Percentiles rank a stretch among this genome's conserved stretches.
Evolutionary conservation across 202 grass and related monocot genomes (phyloP).

Genomic region (Alloteropsis angusta): DNA sequence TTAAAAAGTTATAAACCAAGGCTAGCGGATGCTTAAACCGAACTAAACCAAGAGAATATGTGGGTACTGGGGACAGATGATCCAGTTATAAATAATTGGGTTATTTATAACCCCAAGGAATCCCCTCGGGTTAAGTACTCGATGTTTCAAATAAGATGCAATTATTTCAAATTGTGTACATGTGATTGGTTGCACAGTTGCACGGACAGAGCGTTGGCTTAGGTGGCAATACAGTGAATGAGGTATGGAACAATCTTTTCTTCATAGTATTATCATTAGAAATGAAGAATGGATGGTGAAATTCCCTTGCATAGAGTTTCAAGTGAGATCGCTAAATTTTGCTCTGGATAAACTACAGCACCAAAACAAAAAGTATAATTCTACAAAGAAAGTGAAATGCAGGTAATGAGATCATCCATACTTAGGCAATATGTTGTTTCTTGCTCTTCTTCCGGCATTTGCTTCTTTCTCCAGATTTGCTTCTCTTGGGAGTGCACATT

Average conservation of each 20-base stretch:
- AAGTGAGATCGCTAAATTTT: not conserved
- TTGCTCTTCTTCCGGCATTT: conserved; percentile 42
- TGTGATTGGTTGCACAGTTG: too few species aligned
- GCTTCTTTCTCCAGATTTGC: conserved; percentile 42
- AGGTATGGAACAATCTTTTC: not conserved
- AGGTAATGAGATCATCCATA: not conserved
- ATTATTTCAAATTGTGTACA: not conserved
- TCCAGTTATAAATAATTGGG: too few species aligned
- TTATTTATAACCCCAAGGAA: too few species aligned
- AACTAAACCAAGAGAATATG: not conserved
- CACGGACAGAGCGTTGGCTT: not conserved
- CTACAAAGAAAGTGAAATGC: conserved; percentile 14
- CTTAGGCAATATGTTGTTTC: conserved; percentile 35
- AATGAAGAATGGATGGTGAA: not conserved
- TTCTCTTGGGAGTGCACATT: conserved; percentile 42
- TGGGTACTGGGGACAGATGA: not conserved
- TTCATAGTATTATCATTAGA: not conserved
- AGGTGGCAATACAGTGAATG: not conserved
- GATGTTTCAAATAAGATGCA: not conserved
- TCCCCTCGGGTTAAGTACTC: not conserved
- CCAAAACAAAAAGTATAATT: not conserved
- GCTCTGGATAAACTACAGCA: not conserved
- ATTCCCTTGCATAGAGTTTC: not conserved
- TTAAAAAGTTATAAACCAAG: not conserved
- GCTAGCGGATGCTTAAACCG: not conserved